Evolutionary conservation across 345 rosid genomes (phyloP).

Genomic region (Syzygium oleosum): DNA sequence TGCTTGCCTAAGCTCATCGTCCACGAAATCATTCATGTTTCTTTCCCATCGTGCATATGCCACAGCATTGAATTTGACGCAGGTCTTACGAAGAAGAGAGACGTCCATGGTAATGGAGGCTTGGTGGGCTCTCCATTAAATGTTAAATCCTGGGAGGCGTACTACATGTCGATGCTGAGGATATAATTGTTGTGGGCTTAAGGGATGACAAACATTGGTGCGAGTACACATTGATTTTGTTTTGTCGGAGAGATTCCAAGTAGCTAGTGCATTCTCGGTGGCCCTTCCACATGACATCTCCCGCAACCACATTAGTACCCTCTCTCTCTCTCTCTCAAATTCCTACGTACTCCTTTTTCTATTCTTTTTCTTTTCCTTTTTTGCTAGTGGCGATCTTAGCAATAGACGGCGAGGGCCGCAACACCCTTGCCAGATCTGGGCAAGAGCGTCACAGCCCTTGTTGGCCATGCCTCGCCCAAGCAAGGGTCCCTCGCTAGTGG

Average conservation of each 20-base stretch:
- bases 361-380: too few species aligned
- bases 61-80: background rate
- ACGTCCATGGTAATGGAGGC: background rate
- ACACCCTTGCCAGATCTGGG: too few species aligned
- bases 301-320: too few species aligned
- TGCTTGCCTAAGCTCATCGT: too few species aligned
- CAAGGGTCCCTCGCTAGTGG: background rate
- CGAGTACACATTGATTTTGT: background rate
- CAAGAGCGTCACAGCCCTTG: background rate
- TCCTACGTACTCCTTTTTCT: too few species aligned
- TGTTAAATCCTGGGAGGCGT: background rate
- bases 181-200: background rate
- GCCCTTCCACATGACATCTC: too few species aligned
- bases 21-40: background rate
- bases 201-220: background rate
- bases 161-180: background rate
- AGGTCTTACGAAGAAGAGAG: background rate
- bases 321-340: too few species aligned
- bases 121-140: background rate
- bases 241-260: background rate
- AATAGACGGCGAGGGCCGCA: too few species aligned
- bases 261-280: background rate
- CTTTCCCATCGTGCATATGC: background rate
- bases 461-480: background rate
- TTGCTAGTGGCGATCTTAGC: too few species aligned